Percentiles rank a stretch among this genome's conserved stretches.
Evolutionary conservation across 2,329 filamentous ascomycete species (phyloP).

Genomic region (Didymella pomorum): DNA sequence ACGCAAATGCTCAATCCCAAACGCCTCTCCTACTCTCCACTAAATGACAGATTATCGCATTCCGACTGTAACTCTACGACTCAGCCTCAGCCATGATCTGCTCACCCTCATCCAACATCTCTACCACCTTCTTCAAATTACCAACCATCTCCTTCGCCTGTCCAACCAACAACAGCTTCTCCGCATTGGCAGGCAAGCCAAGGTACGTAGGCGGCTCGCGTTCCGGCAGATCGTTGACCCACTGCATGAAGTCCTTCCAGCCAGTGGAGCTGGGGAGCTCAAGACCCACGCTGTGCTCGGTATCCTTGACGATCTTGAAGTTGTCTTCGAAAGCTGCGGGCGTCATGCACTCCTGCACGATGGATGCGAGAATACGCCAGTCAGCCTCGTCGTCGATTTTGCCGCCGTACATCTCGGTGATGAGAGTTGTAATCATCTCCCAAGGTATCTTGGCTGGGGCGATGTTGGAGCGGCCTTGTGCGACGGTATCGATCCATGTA

Average conservation of each 20-base stretch:
- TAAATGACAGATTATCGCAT: no score
- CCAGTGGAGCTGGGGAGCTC: conserved; percentile 81
- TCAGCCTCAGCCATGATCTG: conserved; percentile 76
- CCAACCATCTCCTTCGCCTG: conserved; percentile 84
- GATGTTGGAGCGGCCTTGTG: conserved; percentile 88
- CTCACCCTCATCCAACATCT: conserved; percentile 92
- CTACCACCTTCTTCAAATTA: conserved; percentile 84
- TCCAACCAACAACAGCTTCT: conserved; percentile 91
- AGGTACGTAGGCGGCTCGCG: conserved; percentile 95
- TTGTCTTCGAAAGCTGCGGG: conserved; percentile 91
- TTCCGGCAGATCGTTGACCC: conserved; percentile 92
- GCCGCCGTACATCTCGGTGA: conserved; percentile 95
- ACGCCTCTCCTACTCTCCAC: neutral
- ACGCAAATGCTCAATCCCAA: neutral
- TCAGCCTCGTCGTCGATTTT: conserved; percentile 95
- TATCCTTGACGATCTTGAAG: conserved; percentile 79
- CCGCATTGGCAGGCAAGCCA: conserved; percentile 91
- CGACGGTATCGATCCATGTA: conserved; percentile 85
- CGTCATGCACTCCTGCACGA: conserved; percentile 82
- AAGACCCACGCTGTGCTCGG: conserved; percentile 66
- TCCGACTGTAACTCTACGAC: no score
- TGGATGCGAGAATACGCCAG: conserved; percentile 73
- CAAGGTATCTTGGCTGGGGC: conserved; percentile 94
- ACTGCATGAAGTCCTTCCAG: conserved; percentile 84
- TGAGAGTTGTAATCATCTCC: conserved; percentile 90